phyloP scores from a whole-genome alignment of 345 rosid species.

The Rhizophora apiculata region DNA sequence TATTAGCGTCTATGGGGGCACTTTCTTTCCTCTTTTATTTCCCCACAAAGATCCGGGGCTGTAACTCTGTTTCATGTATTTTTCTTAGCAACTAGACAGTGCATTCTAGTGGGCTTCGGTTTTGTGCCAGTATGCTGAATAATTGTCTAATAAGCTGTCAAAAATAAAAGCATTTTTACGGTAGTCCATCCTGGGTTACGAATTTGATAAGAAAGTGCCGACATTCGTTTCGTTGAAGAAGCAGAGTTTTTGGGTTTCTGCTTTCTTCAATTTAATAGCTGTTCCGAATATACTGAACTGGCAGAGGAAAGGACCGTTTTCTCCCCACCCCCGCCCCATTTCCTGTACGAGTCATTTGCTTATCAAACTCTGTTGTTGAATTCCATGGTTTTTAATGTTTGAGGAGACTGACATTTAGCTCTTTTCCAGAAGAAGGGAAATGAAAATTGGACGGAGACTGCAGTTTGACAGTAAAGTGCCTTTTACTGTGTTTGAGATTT shows the following conservation, averaged over 20 bases:
- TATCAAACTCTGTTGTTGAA: not conserved
- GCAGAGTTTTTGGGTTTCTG: not conserved
- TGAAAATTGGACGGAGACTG: conserved; percentile 21
- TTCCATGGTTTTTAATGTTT: conserved; percentile 6
- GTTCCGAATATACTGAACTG: not conserved
- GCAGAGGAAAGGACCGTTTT: not conserved
- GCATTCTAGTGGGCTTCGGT: not conserved
- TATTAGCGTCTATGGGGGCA: no score
- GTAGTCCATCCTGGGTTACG: no score
- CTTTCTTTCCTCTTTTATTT: not conserved
- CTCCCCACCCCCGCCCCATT: not conserved
- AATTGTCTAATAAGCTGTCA: no score
- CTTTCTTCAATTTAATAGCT: conserved; percentile 3
- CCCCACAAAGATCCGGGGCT: not conserved
- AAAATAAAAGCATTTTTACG: no score
- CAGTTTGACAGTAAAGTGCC: not conserved
- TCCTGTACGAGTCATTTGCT: not conserved
- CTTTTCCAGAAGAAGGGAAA: conserved; percentile 29
- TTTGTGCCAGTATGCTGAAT: not conserved
- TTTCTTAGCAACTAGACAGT: not conserved
- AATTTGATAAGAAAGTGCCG: no score
- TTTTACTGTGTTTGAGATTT: conserved; percentile 15
- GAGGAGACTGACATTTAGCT: conserved; percentile 17
- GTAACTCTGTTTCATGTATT: not conserved
- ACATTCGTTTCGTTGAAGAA: no score